Evolutionary conservation across 2,329 filamentous ascomycete genomes (phyloP).

Genomic region (Pestalotiopsis sp.): DNA sequence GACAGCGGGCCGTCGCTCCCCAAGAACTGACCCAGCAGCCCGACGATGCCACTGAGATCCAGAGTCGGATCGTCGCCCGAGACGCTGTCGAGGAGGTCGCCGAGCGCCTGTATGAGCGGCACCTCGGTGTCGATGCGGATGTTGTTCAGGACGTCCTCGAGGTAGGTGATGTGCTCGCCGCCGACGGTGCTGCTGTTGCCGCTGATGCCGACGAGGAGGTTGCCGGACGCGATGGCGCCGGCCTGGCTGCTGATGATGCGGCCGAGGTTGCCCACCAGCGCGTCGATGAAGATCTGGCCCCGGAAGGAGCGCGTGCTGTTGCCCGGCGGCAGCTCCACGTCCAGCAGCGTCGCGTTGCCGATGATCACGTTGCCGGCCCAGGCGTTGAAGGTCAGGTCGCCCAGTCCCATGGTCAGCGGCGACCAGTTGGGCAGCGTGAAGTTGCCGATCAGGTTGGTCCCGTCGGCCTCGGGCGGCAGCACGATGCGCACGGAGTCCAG

Average conservation of each 20-base stretch:
- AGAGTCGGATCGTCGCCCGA: conserved; percentile 10
- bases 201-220: conserved; percentile 24
- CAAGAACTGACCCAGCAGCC: not conserved
- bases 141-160: conserved; percentile 29
- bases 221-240: conserved; percentile 24
- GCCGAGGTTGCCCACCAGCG: conserved; percentile 23
- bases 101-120: conserved; percentile 23
- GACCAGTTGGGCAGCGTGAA: conserved; percentile 23
- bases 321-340: conserved; percentile 29
- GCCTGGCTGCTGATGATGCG: conserved; percentile 23
- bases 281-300: conserved; percentile 25
- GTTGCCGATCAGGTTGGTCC: conserved; percentile 23
- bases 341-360: conserved; percentile 23
- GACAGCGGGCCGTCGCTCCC: not conserved
- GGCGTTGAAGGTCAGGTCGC: conserved; percentile 34
- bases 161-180: conserved; percentile 29
- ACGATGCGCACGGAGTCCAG: conserved; percentile 15
- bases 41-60: conserved; percentile 1
- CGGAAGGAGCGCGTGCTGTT: conserved; percentile 30
- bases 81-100: conserved; percentile 17
- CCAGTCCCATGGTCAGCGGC: conserved; percentile 20
- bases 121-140: conserved; percentile 21
- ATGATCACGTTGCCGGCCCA: conserved; percentile 25
- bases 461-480: conserved; percentile 20
- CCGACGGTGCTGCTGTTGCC: conserved; percentile 29